Evolutionary conservation across 352 stramenopile genomes (phyloP), one percentile per base, ranked within the genome.

Genomic region (Thalassiosira livingstoniorum): DNA sequence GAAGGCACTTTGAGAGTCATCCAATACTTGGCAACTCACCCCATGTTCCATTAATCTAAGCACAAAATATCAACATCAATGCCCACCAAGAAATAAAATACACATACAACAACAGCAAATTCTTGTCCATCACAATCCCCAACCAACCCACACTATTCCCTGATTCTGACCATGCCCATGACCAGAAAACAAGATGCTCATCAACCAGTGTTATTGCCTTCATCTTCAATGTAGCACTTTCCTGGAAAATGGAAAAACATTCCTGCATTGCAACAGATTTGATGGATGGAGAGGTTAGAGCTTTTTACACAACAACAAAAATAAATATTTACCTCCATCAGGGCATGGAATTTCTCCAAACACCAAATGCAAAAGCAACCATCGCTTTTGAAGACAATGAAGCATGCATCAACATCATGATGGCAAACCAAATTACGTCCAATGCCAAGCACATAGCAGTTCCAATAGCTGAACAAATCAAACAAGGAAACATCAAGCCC

Each of bases 301-400:
- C 55, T 10, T 70, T 61, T 18, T 70, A 31, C 32, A 32, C 69
- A 54, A 57, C n/a, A 1, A 62, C 27, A 1, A 78, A 61, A 54
- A 23, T n/a, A 18, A 74, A 65, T 25, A 11, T 21, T 18, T 64
- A 64, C 21, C 5, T 74, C 15, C 65, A 29, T 15, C 15, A 34
- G 23, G 2, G 57, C 32, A 37, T 23, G 29, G 7, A 60, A 31
- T 68, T 45, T 3, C 25, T 61, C n/a, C 13, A 27, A 3, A 27
- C 25, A 35, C 31, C 25, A n/a, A 37, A 27, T 25, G 11, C 34
- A 1, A 27, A 62, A 35, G 29, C 18, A 62, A 35, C 10, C 27
- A 18, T 4, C n/a, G 27, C 68, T 10, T 77, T n/a, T 18, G 69
- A 78, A 53, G 69, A 78, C 37, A 78, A 67, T 31, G 18, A 68